phyloP scores from a whole-genome alignment of 1,284 basidiomycete genomes.

The Ceratobasidium sp. region DNA sequence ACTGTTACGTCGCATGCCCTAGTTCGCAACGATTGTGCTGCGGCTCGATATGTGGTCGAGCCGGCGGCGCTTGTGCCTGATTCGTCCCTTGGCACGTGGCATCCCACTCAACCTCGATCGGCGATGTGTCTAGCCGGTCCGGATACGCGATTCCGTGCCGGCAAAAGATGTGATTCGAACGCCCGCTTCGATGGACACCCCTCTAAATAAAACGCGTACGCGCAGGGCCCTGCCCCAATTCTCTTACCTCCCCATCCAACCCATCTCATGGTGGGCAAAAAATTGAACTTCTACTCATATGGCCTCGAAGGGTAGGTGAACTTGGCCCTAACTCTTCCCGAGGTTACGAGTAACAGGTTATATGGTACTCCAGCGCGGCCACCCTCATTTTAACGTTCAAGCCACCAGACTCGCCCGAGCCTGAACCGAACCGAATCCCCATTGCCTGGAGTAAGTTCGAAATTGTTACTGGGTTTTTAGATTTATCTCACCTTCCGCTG shows the following conservation, averaged over 20 bases:
- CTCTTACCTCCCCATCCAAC: no score
- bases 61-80: not conserved
- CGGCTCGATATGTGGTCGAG: no score
- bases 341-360: no score
- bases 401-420: not conserved
- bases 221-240: no score
- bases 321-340: no score
- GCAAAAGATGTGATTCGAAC: not conserved
- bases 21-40: no score
- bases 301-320: conserved; percentile 5
- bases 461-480: not conserved
- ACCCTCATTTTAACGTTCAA: conserved; percentile 13
- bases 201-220: no score
- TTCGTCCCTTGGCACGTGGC: not conserved
- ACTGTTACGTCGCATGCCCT: no score
- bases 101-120: no score
- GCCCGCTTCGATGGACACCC: not conserved
- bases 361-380: not conserved
- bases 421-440: not conserved
- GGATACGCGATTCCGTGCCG: not conserved
- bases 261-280: not conserved
- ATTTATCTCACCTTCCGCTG: not conserved
- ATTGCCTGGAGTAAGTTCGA: conserved; percentile 17
- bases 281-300: conserved; percentile 10
- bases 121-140: not conserved